These are phyloP conservation scores for Kwoniella dejecticola DNA, from an alignment of 768 basidiomycete genomes.

Conservation along the genomic window DNA sequence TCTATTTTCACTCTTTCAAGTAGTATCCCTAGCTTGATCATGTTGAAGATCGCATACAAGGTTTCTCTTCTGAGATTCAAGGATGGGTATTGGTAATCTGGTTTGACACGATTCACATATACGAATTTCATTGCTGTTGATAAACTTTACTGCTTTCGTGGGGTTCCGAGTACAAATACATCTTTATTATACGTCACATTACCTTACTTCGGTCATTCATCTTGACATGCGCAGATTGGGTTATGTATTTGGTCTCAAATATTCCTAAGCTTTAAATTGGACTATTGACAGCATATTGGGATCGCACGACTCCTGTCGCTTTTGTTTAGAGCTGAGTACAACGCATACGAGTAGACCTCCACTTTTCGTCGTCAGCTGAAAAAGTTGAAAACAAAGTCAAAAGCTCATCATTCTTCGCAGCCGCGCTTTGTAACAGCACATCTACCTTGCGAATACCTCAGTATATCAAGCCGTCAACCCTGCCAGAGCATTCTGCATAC, in stretches of 20 bases:
- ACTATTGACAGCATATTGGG: too few relatives aligned
- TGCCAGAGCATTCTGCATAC: too few relatives aligned
- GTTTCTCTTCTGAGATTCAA: background rate
- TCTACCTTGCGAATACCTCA: too few relatives aligned
- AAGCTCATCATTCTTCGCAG: too few relatives aligned
- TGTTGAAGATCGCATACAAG: background rate
- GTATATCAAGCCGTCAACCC: too few relatives aligned
- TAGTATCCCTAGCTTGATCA: background rate
- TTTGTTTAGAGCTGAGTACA: too few relatives aligned
- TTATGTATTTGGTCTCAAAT: conserved; percentile 10
- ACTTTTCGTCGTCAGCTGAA: background rate
- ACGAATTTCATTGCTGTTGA: background rate
- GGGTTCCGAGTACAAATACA: background rate
- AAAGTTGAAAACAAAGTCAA: background rate
- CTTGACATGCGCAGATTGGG: conserved; percentile 5
- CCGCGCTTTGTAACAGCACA: too few relatives aligned
- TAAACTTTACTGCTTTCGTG: background rate
- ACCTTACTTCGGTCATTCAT: conserved; percentile 14
- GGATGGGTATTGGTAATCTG: background rate
- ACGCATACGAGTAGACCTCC: background rate
- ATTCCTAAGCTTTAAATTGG: background rate
- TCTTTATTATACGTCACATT: conserved; percentile 13
- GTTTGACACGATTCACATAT: background rate
- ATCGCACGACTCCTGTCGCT: too few relatives aligned
- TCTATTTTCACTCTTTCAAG: conserved; percentile 15